Evolutionary conservation across 768 basidiomycete species (phyloP), one percentile per base, ranked within the genome.

Genomic region (Cystobasidium ongulense): DNA sequence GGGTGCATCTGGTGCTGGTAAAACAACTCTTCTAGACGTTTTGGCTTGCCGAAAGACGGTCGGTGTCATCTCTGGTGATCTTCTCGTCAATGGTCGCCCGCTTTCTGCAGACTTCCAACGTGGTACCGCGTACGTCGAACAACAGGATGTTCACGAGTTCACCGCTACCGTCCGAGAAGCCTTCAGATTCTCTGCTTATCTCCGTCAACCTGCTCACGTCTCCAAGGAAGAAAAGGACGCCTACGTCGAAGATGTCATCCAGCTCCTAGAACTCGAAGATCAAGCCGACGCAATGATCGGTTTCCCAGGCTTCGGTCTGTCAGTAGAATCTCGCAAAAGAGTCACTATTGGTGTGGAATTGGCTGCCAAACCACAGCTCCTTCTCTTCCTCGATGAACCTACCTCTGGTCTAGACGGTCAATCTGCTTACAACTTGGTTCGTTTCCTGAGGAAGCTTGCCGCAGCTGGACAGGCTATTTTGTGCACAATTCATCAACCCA

Each of bases 221-320:
- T 64, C 78, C 25, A 78, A 78, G 68, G 75, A 50, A 39, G 80
- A 80, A 75, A 80, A 80, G 76, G 76, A 79, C 62, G 73, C 63
- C 57, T 79, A 79, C 63, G 77, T 77, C 73, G 78, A 79, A 50
- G 81, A 91, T 88, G 80, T 88, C 81, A 88, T 94, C 59, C 87
- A 90, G 81, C 87, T 91, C 79, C 84, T 92, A 33, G 92, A 92
- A 80, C 83, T 94, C 33, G 90, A 92, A 77, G 88, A 91, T 79
- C 82, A 89, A 0, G 87, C 90, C 0, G 91, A 93, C 76, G 91
- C 90, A 0, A 83, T 93, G 76, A 89, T 93, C 36, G 82, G 83
- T 46, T 76, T 78, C 70, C 74, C 75, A n/a, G 78, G 78, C 7
- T 77, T 76, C 76, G 82, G 82, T 76, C 79, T 84, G 72, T 74